Conservation (phyloP, 768 basidiomycete genomes). For the Leccinum pellstonianum region DNA sequence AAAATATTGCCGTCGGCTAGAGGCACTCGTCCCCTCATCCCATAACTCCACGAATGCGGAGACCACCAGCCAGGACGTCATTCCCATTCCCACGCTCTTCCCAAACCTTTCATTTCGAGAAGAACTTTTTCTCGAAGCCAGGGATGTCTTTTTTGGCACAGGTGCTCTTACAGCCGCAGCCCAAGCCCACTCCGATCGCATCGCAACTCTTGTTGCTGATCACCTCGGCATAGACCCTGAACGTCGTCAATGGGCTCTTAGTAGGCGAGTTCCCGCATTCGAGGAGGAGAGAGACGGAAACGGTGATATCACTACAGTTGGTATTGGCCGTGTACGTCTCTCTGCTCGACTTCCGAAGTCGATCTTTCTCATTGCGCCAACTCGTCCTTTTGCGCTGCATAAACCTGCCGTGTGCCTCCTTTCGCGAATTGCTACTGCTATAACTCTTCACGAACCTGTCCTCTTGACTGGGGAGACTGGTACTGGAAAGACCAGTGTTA, state of each 20-base stretch:
- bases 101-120: constrained; percentile 78
- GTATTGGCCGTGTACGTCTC: constrained; percentile 63
- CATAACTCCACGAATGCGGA: constrained; percentile 44
- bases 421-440: constrained; percentile 73
- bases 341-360: constrained; percentile 41
- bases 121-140: constrained; percentile 83
- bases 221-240: constrained; percentile 69
- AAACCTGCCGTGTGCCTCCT: constrained; percentile 78
- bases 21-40: constrained; percentile 54
- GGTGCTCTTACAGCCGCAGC: constrained; percentile 53
- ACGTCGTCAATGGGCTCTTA: constrained; percentile 66
- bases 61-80: constrained; percentile 19
- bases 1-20: constrained; percentile 78
- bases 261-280: constrained; percentile 63
- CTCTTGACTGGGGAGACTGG: constrained; percentile 97
- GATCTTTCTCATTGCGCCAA: constrained; percentile 31
- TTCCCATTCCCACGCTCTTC: constrained; percentile 49
- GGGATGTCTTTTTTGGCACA: constrained; percentile 89
- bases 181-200: constrained; percentile 45
- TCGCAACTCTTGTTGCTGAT: constrained; percentile 56
- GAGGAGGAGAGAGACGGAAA: constrained; percentile 67
- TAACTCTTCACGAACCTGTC: constrained; percentile 76
- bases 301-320: constrained; percentile 54
- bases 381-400: constrained; percentile 84
- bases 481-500: constrained; percentile 95